phyloP scores from a whole-genome alignment of 2,329 filamentous ascomycete genomes.

The Phyllosticta paracitricarpa region DNA sequence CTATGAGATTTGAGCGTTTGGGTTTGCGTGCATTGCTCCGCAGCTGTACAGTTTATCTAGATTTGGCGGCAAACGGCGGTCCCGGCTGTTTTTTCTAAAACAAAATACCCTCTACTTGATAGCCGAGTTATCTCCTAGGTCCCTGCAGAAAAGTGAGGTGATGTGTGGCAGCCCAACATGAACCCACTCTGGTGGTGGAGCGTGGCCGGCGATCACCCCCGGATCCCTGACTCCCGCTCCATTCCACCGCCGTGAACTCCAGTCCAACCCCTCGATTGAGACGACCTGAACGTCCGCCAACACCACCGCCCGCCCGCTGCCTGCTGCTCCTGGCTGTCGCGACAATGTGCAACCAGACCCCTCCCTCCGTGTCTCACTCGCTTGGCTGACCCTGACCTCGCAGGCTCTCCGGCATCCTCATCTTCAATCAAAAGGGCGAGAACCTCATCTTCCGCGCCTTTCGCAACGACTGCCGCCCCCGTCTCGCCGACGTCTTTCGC shows the following conservation, averaged over 20 bases:
- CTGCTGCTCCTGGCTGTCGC: neutral
- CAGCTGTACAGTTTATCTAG: slow-evolving; percentile 11
- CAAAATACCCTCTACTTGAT: slow-evolving; percentile 4
- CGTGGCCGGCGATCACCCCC: slow-evolving; percentile 1
- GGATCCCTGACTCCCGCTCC: slow-evolving; percentile 10
- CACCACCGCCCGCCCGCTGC: neutral
- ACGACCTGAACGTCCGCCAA: neutral
- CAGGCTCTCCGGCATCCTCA: slow-evolving; percentile 94
- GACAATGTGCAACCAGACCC: slow-evolving; percentile 7
- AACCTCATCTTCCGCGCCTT: slow-evolving; percentile 99
- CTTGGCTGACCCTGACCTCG: slow-evolving; percentile 9
- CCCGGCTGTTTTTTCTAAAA: neutral
- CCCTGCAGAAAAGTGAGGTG: neutral
- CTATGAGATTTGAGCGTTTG: slow-evolving; percentile 7
- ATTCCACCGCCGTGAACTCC: neutral
- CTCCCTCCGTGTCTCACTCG: neutral
- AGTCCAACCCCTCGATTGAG: slow-evolving; percentile 8
- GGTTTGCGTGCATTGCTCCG: slow-evolving; percentile 9
- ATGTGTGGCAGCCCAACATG: neutral
- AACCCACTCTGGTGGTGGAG: neutral
- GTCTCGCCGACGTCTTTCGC: slow-evolving; percentile 96
- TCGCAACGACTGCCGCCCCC: slow-evolving; percentile 94
- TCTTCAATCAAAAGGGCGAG: slow-evolving; percentile 99
- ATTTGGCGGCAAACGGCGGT: slow-evolving; percentile 9
- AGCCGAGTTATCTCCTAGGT: neutral